phyloP scores from a whole-genome alignment of 2,329 filamentous ascomycete genomes.

The Hypomyces perniciosus region DNA sequence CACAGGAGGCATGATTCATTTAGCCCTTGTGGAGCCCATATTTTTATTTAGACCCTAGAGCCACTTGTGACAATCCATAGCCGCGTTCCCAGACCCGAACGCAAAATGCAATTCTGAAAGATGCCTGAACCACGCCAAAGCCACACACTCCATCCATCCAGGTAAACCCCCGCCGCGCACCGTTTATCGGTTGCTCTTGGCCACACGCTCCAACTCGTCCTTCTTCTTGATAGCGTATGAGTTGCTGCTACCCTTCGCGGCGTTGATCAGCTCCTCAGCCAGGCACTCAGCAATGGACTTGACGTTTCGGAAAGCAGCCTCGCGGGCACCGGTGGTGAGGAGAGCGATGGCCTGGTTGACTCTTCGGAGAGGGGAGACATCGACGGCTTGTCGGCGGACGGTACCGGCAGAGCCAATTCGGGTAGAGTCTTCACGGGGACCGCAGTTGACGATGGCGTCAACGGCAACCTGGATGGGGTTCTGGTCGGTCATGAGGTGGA shows the following conservation, averaged over 20 bases:
- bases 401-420: conserved; percentile 99
- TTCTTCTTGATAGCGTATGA: conserved; percentile 99
- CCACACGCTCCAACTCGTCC: conserved; percentile 99
- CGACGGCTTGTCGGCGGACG: conserved; percentile 99
- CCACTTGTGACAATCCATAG: conserved; percentile 38
- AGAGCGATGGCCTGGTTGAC: conserved; percentile 99
- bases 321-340: conserved; percentile 96
- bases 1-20: conserved; percentile 24
- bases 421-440: conserved; percentile 98
- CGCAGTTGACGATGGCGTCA: conserved; percentile 99
- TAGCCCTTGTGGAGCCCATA: conserved; percentile 34
- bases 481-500: conserved; percentile 99
- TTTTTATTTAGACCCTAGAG: conserved; percentile 41
- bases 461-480: conserved; percentile 99
- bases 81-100: conserved; percentile 42
- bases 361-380: conserved; percentile 98
- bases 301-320: conserved; percentile 99
- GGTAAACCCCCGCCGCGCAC: conserved; percentile 21
- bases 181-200: conserved; percentile 99
- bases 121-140: conserved; percentile 41
- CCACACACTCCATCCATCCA: conserved; percentile 33
- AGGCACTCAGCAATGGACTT: conserved; percentile 99
- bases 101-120: conserved; percentile 44
- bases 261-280: conserved; percentile 99
- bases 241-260: conserved; percentile 99